phyloP scores from a whole-genome alignment of 495 filamentous ascomycete species.

The Cladorrhinum samala region DNA sequence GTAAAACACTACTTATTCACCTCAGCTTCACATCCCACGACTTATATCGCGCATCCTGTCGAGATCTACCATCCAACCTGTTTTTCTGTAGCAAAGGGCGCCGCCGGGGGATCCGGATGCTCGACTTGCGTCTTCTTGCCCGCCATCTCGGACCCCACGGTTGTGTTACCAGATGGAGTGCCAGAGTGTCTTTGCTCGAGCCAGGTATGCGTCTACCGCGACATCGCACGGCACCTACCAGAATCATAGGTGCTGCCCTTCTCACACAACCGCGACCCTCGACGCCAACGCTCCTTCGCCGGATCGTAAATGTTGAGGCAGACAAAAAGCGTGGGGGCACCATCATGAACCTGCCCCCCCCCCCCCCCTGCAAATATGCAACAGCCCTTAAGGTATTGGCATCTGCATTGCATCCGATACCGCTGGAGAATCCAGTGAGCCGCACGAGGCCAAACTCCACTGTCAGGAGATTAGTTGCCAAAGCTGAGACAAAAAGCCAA shows the following conservation, averaged over 20 bases:
- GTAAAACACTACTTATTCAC: not conserved
- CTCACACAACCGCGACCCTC: no score
- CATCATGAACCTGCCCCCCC: not conserved
- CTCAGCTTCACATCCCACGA: not conserved
- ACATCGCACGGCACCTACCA: no score
- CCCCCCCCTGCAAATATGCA: not conserved
- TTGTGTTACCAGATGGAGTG: no score
- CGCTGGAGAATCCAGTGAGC: no score
- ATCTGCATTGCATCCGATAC: not conserved
- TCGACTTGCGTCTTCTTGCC: no score
- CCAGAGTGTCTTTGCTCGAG: no score
- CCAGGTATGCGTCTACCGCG: no score
- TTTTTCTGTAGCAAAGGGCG: not conserved
- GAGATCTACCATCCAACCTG: not conserved
- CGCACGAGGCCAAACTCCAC: not conserved
- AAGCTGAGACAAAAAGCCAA: not conserved
- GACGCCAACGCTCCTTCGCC: no score
- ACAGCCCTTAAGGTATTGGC: not conserved
- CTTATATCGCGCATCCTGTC: no score
- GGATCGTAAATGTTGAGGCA: not conserved
- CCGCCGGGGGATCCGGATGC: not conserved
- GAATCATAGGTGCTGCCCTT: no score
- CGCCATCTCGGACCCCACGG: no score
- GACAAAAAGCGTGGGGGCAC: not conserved
- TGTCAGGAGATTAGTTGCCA: not conserved